Percentiles rank a stretch among this genome's conserved stretches.
Conservation (phyloP, 2,329 filamentous ascomycete genomes). For the Daldinia sp. region DNA sequence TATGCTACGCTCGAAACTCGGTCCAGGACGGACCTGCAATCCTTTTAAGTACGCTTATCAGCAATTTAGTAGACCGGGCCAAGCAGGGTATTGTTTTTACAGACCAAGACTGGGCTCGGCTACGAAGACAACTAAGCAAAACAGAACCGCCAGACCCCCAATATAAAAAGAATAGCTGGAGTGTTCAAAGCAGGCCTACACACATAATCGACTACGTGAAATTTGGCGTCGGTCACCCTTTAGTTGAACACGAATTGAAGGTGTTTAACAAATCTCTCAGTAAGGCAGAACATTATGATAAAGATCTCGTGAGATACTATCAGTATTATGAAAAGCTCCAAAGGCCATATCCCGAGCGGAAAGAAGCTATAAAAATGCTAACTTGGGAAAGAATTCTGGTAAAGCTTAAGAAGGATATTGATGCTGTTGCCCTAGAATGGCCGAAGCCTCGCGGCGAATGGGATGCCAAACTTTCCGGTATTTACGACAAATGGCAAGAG, state of each 20-base stretch:
- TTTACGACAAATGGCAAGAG: constrained; percentile 53
- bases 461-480: constrained; percentile 44
- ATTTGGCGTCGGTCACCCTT: constrained; percentile 58
- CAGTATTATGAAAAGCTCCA: constrained; percentile 47
- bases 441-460: constrained; percentile 18
- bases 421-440: constrained; percentile 48
- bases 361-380: constrained; percentile 26
- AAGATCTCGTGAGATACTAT: constrained; percentile 43
- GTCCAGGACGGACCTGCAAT: constrained; percentile 57
- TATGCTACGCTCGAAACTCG: constrained; percentile 66
- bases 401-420: constrained; percentile 48
- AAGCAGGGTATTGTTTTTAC: constrained; percentile 64
- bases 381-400: constrained; percentile 47
- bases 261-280: constrained; percentile 46
- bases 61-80: constrained; percentile 64
- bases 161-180: constrained; percentile 54
- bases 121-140: constrained; percentile 47
- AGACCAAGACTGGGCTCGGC: constrained; percentile 50
- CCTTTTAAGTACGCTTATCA: constrained; percentile 60
- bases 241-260: constrained; percentile 50
- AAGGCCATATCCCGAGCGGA: constrained; percentile 34
- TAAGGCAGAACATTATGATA: constrained; percentile 33
- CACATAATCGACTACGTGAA: constrained; percentile 72
- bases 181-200: constrained; percentile 34
- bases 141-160: constrained; percentile 48